Evolutionary conservation across 106 monocot species (phyloP).

Genomic region (Dendrobium officinale): DNA sequence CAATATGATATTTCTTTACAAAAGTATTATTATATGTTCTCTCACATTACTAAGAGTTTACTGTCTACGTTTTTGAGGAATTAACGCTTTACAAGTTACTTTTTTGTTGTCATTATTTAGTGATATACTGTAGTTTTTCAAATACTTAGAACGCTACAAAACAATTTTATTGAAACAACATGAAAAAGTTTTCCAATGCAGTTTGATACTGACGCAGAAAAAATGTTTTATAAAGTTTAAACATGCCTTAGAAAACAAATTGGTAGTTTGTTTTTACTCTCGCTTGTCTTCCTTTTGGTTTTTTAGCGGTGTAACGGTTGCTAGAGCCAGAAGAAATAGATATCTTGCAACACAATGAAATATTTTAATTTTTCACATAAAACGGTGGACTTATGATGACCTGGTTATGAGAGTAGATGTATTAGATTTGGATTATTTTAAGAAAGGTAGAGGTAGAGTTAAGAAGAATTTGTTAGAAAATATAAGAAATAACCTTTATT

Average conservation of each 20-base stretch:
- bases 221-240: not conserved
- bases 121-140: not conserved
- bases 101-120: not conserved
- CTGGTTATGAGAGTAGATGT: no score
- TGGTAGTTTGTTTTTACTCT: not conserved
- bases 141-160: not conserved
- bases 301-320: conserved; percentile 61
- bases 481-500: no score
- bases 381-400: no score
- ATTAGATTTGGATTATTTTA: no score
- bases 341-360: conserved; percentile 52
- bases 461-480: no score
- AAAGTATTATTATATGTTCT: not conserved
- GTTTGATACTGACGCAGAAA: not conserved
- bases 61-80: no score
- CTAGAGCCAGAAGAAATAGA: conserved; percentile 65
- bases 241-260: not conserved
- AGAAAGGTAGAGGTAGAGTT: no score
- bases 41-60: not conserved
- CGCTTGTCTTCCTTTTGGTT: not conserved
- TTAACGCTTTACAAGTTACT: no score
- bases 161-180: not conserved
- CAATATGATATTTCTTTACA: not conserved
- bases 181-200: not conserved
- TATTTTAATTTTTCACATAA: no score